phyloP scores from a whole-genome alignment of 805 yeast species.

The Teunomyces funiuensis region DNA sequence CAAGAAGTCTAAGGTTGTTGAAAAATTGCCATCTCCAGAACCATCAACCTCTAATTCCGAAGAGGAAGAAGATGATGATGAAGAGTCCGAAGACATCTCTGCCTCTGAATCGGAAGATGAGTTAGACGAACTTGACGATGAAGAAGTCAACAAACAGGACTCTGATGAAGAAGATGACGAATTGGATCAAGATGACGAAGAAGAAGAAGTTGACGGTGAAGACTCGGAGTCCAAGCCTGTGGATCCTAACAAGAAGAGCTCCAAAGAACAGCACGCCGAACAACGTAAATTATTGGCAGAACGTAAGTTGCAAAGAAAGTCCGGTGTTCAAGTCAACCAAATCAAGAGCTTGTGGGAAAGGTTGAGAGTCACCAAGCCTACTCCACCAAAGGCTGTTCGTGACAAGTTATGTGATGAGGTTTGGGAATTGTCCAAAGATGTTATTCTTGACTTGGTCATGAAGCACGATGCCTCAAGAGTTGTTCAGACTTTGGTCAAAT shows the following conservation, averaged over 20 bases:
- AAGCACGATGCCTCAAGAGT: conserved; percentile 97
- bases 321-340: conserved; percentile 82
- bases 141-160: conserved; percentile 14
- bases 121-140: conserved; percentile 18
- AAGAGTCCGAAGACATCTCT: conserved; percentile 4
- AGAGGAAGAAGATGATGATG: conserved; percentile 18
- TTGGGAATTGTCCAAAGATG: conserved; percentile 79
- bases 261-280: conserved; percentile 75
- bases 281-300: conserved; percentile 77
- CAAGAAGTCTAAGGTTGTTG: conserved; percentile 32
- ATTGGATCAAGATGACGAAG: conserved; percentile 26
- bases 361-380: conserved; percentile 80
- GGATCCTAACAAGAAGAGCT: conserved; percentile 49
- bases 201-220: conserved; percentile 19
- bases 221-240: conserved; percentile 11
- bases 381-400: conserved; percentile 73
- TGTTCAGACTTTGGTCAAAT: conserved; percentile 89
- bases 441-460: conserved; percentile 78
- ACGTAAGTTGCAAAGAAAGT: conserved; percentile 81
- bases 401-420: conserved; percentile 78
- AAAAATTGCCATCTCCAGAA: conserved; percentile 24
- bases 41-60: conserved; percentile 21
- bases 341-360: conserved; percentile 91
- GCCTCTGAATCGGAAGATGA: conserved; percentile 18
- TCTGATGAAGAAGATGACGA: conserved; percentile 23